These are phyloP conservation scores for Penicillium simplicissimum DNA, from an alignment of 495 filamentous ascomycete species.

Conservation along the genomic window DNA sequence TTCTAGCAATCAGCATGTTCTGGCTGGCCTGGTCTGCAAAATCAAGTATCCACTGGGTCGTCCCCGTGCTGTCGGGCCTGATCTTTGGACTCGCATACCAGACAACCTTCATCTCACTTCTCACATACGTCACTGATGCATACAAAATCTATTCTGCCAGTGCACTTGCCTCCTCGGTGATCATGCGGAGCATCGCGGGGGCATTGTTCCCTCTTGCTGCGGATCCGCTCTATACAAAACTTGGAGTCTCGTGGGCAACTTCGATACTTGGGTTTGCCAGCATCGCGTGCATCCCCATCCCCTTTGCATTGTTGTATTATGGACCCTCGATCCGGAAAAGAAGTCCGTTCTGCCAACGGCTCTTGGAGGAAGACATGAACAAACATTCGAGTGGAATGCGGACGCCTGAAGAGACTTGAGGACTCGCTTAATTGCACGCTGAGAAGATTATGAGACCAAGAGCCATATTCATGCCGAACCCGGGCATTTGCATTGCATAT, in stretches of 20 bases:
- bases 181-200: slow-evolving; percentile 60
- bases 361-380: slow-evolving; percentile 29
- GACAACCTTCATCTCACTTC: slow-evolving; percentile 63
- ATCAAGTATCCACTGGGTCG: slow-evolving; percentile 57
- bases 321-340: slow-evolving; percentile 38
- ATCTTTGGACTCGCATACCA: slow-evolving; percentile 71
- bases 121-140: slow-evolving; percentile 78
- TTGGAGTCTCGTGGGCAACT: slow-evolving; percentile 49
- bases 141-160: slow-evolving; percentile 71
- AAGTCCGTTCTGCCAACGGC: slow-evolving; percentile 44
- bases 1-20: slow-evolving; percentile 63
- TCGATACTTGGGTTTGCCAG: slow-evolving; percentile 48
- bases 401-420: slow-evolving; percentile 22
- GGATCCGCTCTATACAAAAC: slow-evolving; percentile 37
- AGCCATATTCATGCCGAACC: background rate
- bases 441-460: background rate
- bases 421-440: background rate
- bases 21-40: slow-evolving; percentile 72
- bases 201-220: slow-evolving; percentile 53
- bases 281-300: slow-evolving; percentile 43
- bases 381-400: slow-evolving; percentile 17
- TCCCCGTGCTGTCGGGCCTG: slow-evolving; percentile 63
- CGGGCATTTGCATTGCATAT: background rate
- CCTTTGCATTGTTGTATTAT: slow-evolving; percentile 39
- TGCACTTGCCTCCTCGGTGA: slow-evolving; percentile 65